A percentile compares a stretch with the other conserved stretches of the same genome.
These are phyloP conservation scores for Pyracantha coccinea DNA, from an alignment of 331 rosid genomes.

Conservation along the genomic window DNA sequence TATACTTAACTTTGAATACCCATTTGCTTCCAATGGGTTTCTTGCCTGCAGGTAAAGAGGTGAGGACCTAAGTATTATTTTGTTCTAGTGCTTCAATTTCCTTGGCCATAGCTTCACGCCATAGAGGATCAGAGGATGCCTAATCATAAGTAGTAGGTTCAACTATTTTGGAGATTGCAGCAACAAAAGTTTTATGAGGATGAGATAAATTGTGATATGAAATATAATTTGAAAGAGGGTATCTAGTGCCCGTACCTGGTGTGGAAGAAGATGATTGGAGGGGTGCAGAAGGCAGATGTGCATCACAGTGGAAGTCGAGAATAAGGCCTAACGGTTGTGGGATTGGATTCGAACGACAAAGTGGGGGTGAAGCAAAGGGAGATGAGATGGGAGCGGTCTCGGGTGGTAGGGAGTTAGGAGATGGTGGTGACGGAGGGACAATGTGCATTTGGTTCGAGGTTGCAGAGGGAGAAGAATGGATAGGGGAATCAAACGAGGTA, in stretches of 20 bases:
- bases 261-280: background rate
- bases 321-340: background rate
- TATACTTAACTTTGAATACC: background rate
- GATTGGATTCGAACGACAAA: too few relatives aligned
- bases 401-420: background rate
- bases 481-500: background rate
- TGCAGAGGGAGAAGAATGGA: background rate
- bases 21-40: background rate
- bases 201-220: background rate
- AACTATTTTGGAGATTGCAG: background rate
- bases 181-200: background rate
- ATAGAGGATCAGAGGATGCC: background rate
- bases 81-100: background rate
- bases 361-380: background rate
- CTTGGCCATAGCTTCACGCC: background rate
- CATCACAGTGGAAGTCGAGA: background rate
- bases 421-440: background rate
- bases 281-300: background rate
- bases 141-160: background rate
- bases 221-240: background rate
- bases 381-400: background rate
- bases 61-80: background rate
- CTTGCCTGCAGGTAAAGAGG: background rate
- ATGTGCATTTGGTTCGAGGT: background rate
- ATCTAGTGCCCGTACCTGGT: background rate